Evolutionary conservation across 495 filamentous ascomycete genomes (phyloP), one percentile per base, ranked within the genome.

Genomic region (Talaromyces ruber): DNA sequence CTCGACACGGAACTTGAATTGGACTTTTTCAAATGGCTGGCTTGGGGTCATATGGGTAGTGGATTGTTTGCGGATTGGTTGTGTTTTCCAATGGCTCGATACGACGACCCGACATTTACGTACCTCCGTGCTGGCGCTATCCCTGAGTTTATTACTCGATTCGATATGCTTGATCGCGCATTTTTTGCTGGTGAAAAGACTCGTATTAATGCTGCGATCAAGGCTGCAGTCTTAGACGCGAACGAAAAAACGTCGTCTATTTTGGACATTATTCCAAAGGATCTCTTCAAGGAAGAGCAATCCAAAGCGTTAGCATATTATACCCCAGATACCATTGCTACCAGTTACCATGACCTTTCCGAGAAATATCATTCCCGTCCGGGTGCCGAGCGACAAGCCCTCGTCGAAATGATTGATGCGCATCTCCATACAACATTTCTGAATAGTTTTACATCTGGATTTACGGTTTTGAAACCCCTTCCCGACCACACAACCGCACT

Each of bases 31-130:
- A 81, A 88, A 60, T 97, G 92, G 92, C 74, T 96, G 60, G 94
- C 94, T 3, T 98, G 93, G 93, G 91, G 90, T 21, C 85, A 88
- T 60, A 95, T 97, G 90, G 87, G 89, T n/a, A 85, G 86, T 29
- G 94, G 94, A 4, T 72, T 97, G 18, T 81, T 98, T 9, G 84
- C 88, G 22, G 86, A 94, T 69, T 88, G 88, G 76, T 77, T 85
- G 7, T 83, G 91, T 29, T 83, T 97, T 58, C 94, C 94, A 16
- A 97, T 97, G 93, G 92, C 83, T 1, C 68, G 84, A 59, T 83
- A 85, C 64, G 84, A 94, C 63, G 92, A 96, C 64, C 67, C 81
- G 4, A 74, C 92, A 7, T 76, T 98, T 45, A 73, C 80, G 0
- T 86, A 84, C 60, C 78, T 97, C 29, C 86, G 93, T 52, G 80